Base-by-base conservation (phyloP, 2,329 filamentous ascomycete genomes). In the Venturia aucupariae region DNA sequence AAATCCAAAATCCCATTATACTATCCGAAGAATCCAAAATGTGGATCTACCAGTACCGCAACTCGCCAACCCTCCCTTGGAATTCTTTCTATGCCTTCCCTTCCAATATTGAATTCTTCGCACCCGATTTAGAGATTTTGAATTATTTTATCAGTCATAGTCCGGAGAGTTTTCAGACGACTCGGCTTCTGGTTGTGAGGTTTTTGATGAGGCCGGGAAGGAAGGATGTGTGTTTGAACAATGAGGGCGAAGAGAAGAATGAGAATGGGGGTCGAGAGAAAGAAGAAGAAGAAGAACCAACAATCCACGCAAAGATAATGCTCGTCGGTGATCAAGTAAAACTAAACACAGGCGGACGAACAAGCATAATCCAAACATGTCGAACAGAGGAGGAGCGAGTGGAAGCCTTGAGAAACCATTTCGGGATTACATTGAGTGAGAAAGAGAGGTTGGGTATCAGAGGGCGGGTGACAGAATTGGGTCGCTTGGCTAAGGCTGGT, bases 21-120 rank as follows among this genome's bases (percentile, higher is more conserved):
- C n/a, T n/a, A n/a, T n/a, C n/a, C n/a, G n/a, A n/a, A n/a, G n/a
- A n/a, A n/a, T n/a, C n/a, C n/a, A n/a, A n/a, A n/a, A n/a, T n/a
- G n/a, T n/a, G n/a, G n/a, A n/a, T n/a, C n/a, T n/a, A n/a, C n/a
- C n/a, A n/a, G n/a, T n/a, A n/a, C n/a, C n/a, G n/a, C n/a, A n/a
- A n/a, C n/a, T n/a, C n/a, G n/a, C n/a, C n/a, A n/a, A n/a, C n/a
- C n/a, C n/a, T n/a, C n/a, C n/a, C n/a, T n/a, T n/a, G n/a, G n/a
- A 78, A 77, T 57, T 72, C 73, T 0, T 77, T 76, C 65, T 80
- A 79, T 64, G 71, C 71, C 15, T 79, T 79, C 68, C 69, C 71
- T 0, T 75, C 78, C 59, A 64, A 73, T 0, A 4, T 30, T 13
- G 74, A 79, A 66, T 78, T 75, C 22, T 71, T 76, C 62, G 70